These are phyloP conservation scores for Brassica rapa DNA, from an alignment of 345 rosid genomes.

Conservation along the genomic window DNA sequence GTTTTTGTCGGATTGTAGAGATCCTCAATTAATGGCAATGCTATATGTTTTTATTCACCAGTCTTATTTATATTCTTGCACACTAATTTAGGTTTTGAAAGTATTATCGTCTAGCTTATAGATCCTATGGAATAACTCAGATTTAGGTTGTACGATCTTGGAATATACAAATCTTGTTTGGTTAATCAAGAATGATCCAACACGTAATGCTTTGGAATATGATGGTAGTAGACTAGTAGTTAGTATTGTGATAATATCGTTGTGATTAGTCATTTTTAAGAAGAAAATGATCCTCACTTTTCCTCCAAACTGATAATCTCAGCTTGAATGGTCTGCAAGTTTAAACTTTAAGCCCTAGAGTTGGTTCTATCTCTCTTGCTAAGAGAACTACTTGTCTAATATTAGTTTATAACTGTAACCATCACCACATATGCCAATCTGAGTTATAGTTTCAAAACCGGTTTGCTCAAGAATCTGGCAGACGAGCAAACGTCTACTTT, in stretches of 20 bases:
- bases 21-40: constrained; percentile 21
- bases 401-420: not conserved
- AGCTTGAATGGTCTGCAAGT: constrained; percentile 53
- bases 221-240: too few relatives aligned
- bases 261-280: constrained; percentile 40
- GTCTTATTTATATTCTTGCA: not conserved
- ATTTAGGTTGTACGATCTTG: not conserved
- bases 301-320: constrained; percentile 71
- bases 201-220: not conserved
- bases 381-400: constrained; percentile 17
- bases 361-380: constrained; percentile 68
- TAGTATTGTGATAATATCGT: constrained; percentile 14
- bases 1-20: constrained; percentile 28
- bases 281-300: constrained; percentile 62
- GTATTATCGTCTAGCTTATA: not conserved
- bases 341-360: constrained; percentile 56
- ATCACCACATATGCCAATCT: not conserved
- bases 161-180: not conserved
- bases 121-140: not conserved
- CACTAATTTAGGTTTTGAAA: not conserved
- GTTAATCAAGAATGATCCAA: not conserved
- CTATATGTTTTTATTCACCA: not conserved
- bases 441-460: not conserved
- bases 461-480: not conserved
- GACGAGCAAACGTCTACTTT: not conserved